A percentile compares a stretch with the other conserved stretches of the same genome.
These are phyloP conservation scores for Kodamaea neixiangensis DNA, from an alignment of 805 yeast species.

Conservation along the genomic window DNA sequence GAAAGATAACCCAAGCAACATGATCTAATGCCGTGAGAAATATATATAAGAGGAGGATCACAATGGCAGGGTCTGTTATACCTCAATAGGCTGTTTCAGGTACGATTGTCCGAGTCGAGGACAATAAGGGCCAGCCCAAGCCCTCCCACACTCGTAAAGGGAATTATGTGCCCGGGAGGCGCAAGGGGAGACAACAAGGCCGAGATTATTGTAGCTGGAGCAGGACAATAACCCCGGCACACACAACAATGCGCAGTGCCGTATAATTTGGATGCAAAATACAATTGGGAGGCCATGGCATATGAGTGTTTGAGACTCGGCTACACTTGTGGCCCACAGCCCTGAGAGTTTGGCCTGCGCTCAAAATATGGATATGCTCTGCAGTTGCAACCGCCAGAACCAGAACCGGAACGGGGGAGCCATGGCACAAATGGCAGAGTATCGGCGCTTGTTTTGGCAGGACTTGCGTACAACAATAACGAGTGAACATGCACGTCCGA, in stretches of 20 bases:
- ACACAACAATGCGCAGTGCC: background rate
- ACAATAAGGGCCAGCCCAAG: background rate
- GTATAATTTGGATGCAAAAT: background rate
- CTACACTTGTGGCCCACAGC: too few relatives aligned
- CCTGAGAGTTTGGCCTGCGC: background rate
- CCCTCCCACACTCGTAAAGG: background rate
- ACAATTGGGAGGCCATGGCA: too few relatives aligned
- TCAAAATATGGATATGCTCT: background rate
- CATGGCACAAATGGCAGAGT: background rate
- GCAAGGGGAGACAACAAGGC: background rate
- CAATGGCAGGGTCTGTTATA: conserved; percentile 2
- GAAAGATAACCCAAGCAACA: conserved; percentile 1
- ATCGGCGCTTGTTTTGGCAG: background rate
- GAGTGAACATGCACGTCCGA: background rate
- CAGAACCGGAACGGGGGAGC: background rate
- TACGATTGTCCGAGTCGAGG: conserved; percentile 5
- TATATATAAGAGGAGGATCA: background rate
- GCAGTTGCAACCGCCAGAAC: background rate
- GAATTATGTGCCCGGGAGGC: background rate
- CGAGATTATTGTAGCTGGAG: background rate
- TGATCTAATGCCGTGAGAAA: background rate
- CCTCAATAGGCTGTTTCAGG: conserved; percentile 3
- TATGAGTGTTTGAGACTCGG: too few relatives aligned
- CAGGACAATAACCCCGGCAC: background rate
- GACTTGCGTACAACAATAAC: background rate